Evolutionary conservation across 139 green algal genomes (phyloP).

Genomic region (Pedinophyceae sp.): DNA sequence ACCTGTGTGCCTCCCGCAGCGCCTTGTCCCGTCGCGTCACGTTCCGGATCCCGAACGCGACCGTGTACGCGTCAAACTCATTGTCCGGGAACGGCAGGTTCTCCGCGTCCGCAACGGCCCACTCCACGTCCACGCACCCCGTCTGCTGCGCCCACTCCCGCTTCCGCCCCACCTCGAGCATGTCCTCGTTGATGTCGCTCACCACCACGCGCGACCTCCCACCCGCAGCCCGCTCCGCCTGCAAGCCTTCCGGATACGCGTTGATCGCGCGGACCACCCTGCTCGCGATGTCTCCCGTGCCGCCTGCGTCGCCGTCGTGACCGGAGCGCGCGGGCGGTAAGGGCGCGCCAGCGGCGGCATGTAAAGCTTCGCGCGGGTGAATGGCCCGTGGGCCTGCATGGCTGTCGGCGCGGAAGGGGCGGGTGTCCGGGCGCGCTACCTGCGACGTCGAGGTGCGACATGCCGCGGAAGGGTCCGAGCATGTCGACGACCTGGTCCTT

Average conservation of each 20-base stretch:
- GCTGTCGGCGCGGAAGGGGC: no score
- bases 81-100: slow-evolving; percentile 51
- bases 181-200: slow-evolving; percentile 89
- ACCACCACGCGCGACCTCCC: no score
- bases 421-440: no score
- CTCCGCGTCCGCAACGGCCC: slow-evolving; percentile 78
- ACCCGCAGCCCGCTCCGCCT: no score
- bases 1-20: slow-evolving; percentile 65
- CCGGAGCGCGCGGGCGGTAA: no score
- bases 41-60: slow-evolving; percentile 97
- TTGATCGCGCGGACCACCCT: no score
- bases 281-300: slow-evolving; percentile 87
- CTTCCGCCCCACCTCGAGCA: slow-evolving; percentile 70
- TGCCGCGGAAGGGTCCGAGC: slow-evolving; percentile 63
- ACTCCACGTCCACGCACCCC: slow-evolving; percentile 35
- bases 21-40: slow-evolving; percentile 64
- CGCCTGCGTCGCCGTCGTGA: no score
- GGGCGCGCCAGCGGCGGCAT: no score
- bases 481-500: slow-evolving; percentile 77
- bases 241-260: no score
- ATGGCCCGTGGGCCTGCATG: no score
- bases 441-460: slow-evolving; percentile 92
- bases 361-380: no score
- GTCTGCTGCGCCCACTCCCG: slow-evolving; percentile 20
- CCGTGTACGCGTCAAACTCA: slow-evolving; percentile 81